A percentile compares a stretch with the other conserved stretches of the same genome.
These are phyloP conservation scores for Myriosclerotinia scirpicola DNA, from an alignment of 2,329 filamentous ascomycete species.

Conservation along the genomic window DNA sequence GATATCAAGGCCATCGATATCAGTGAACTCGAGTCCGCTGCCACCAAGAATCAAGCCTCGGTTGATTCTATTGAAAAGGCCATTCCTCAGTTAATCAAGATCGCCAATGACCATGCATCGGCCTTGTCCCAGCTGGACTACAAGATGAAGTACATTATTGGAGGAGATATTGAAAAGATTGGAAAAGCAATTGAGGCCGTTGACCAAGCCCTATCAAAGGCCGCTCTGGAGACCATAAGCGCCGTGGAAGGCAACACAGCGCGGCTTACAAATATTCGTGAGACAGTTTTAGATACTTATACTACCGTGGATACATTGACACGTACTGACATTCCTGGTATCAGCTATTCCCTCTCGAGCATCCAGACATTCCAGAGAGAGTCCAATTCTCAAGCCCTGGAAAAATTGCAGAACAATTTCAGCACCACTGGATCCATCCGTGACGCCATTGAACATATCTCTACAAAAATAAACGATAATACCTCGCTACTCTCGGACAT, in stretches of 20 bases:
- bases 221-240: slow-evolving; percentile 21
- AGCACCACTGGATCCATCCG: slow-evolving; percentile 24
- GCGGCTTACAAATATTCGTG: slow-evolving; percentile 25
- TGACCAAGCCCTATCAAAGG: slow-evolving; percentile 24
- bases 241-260: slow-evolving; percentile 24
- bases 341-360: slow-evolving; percentile 24
- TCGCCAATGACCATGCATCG: slow-evolving; percentile 23
- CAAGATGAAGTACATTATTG: slow-evolving; percentile 23
- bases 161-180: slow-evolving; percentile 24
- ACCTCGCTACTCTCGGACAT: slow-evolving; percentile 16
- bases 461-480: slow-evolving; percentile 21
- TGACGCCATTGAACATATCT: slow-evolving; percentile 26
- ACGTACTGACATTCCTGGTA: slow-evolving; percentile 26
- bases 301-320: slow-evolving; percentile 25
- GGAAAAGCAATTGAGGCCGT: slow-evolving; percentile 24
- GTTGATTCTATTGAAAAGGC: slow-evolving; percentile 24
- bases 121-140: slow-evolving; percentile 22
- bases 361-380: slow-evolving; percentile 23
- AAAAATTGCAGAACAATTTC: slow-evolving; percentile 21
- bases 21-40: slow-evolving; percentile 18
- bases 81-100: slow-evolving; percentile 20
- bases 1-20: slow-evolving; percentile 27
- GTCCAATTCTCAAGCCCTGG: slow-evolving; percentile 23
- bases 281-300: slow-evolving; percentile 25
- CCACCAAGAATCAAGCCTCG: slow-evolving; percentile 17